Base-by-base conservation (phyloP, 371 early-diverging fungal species). In the Apophysomyces variabilis region DNA sequence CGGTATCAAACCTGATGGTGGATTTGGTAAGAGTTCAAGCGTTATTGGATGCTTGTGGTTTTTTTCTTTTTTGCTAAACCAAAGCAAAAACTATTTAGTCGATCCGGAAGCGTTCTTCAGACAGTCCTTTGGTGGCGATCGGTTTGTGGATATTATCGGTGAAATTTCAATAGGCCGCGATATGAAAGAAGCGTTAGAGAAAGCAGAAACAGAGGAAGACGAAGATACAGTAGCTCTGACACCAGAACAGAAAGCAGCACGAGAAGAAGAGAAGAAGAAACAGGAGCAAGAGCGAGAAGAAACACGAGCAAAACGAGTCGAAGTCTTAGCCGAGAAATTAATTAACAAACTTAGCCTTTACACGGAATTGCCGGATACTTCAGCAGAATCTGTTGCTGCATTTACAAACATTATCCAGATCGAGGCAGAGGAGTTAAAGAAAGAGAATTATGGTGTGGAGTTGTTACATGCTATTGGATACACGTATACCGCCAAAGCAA, bases 131-230 rank as follows among this genome's bases (percentile, higher is more conserved):
- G 96, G 96, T 61, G 97, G 97, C 35, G 97, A 96, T 72, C 88
- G 90, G 60, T 98, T 98, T 81, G 88, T 88, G 14, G 92, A 94
- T 75, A 89, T 96, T 68, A 96, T 98, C 78, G 98, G 98, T 26
- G 97, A 97, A 71, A 95, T 98, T 39, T 93, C 93, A n/a, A 94
- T 98, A 62, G 95, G 95, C 32, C 80, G 86, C 56, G 96, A 96
- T 66, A 92, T 98, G 82, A 85, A 87, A 57, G 92, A 93, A 45
- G 93, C 93, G 37, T 75, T 93, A 66, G 87, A 83, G 61, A 85
- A 79, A 9, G 87, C 86, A 12, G 84, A 85, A 37, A 77, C 71
- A 12, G 74, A 65, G 38, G 61, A 66, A 5, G 68, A 69, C 16
- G 79, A 73, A 38, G 64, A 72, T 26, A 26, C 32, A 37, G 83